Evolutionary conservation across 2,329 filamentous ascomycete genomes (phyloP), one percentile per base, ranked within the genome.

Genomic region (Neonectria punicea): DNA sequence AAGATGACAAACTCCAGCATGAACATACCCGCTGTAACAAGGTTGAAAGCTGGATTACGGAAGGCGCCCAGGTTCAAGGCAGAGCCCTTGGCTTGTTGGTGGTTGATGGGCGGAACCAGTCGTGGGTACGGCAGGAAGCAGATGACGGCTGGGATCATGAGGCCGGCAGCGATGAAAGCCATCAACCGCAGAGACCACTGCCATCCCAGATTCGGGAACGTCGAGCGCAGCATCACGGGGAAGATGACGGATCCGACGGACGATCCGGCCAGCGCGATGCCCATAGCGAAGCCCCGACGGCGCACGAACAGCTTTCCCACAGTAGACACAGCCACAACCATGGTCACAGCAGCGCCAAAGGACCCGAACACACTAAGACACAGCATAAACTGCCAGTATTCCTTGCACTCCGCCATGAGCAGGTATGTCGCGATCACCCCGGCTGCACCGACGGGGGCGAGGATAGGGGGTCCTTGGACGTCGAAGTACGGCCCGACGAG

Each of bases 401-500:
- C 57, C 5, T 71, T 74, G 68, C 83, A 86, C 58, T 85, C 75
- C 0, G 81, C 84, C 32, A 86, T 76, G 3, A 85, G 67, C 10
- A 86, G 76, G 56, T 84, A 81, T 43, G 79, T 80, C 2, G 75
- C 67, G 2, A 83, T 71, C 50, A 79, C 82, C 0, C 76, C 68
- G 2, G 75, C 65, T 0, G 77, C 77, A 5, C 82, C 83, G 6
- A 76, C 61, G 4, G 81, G 70, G 0, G 80, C 73, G 14, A 86
- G 74, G 25, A 79, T 62, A 6, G 78, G 76, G 0, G 84, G 81
- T 0, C 83, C 84, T 43, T 84, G 82, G 0, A 77, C 77, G 61
- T 86, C 84, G 61, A 85, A 83, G 4, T 86, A 62, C 1, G 84
- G 84, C 0, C 84, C 83, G 8, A 84, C 78, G 68, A 84, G 83